phyloP scores from a whole-genome alignment of 306 rosid species.

The Amphicarpaea edgeworthii region DNA sequence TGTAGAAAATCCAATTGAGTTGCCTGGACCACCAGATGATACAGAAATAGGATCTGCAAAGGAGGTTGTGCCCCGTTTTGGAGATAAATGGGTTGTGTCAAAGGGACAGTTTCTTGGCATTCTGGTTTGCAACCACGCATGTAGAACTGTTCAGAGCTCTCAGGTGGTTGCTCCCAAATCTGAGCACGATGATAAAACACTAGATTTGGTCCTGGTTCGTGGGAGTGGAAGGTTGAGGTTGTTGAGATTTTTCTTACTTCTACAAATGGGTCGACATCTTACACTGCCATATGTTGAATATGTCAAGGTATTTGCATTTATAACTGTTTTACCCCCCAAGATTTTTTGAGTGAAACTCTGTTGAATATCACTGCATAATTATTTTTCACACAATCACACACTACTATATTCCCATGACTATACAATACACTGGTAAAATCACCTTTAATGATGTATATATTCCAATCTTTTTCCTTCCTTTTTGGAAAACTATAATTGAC shows the following conservation, averaged over 20 bases:
- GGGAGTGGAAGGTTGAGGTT: constrained; percentile 91
- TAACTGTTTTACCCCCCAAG: constrained; percentile 30
- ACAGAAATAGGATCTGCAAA: constrained; percentile 63
- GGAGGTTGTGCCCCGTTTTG: constrained; percentile 65
- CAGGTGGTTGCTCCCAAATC: constrained; percentile 98
- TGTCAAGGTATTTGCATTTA: constrained; percentile 73
- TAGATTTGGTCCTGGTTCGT: constrained; percentile 88
- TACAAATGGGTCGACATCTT: constrained; percentile 95
- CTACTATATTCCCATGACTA: constrained; percentile 4
- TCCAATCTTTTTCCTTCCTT: constrained; percentile 35
- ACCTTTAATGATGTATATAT: constrained; percentile 6
- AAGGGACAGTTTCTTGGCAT: constrained; percentile 93
- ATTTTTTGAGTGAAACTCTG: background rate
- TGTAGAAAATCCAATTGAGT: constrained; percentile 88
- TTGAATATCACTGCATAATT: constrained; percentile 23
- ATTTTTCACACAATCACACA: constrained; percentile 13
- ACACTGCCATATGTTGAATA: constrained; percentile 95
- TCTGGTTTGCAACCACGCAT: constrained; percentile 96
- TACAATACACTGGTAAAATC: constrained; percentile 1
- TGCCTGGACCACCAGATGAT: constrained; percentile 85
- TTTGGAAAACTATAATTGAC: constrained; percentile 14
- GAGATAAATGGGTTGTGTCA: constrained; percentile 80
- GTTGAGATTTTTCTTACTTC: constrained; percentile 86
- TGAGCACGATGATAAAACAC: constrained; percentile 80
- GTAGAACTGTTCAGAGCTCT: constrained; percentile 94